These are phyloP conservation scores for Halenospora varia DNA, from an alignment of 495 filamentous ascomycete species.

Conservation along the genomic window DNA sequence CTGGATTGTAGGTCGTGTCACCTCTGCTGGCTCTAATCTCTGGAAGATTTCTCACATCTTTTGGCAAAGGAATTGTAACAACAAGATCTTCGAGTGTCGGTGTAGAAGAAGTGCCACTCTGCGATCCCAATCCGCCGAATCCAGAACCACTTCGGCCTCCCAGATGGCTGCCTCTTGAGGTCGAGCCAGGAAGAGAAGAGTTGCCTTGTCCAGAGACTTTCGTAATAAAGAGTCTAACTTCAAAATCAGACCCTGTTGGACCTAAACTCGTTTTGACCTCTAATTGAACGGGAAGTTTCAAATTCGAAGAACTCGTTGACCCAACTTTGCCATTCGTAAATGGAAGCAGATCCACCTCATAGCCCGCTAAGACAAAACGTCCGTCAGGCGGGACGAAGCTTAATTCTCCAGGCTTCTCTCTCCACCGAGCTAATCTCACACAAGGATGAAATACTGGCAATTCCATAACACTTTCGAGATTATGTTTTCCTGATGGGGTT, in stretches of 20 bases:
- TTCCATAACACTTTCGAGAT: conserved; percentile 68
- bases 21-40: conserved; percentile 81
- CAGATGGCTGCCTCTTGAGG: conserved; percentile 14
- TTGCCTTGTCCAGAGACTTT: conserved; percentile 53
- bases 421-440: conserved; percentile 81
- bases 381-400: conserved; percentile 96
- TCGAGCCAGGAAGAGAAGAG: conserved; percentile 19
- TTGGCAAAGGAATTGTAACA: conserved; percentile 78
- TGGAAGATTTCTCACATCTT: conserved; percentile 76
- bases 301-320: conserved; percentile 42
- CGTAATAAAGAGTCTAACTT: conserved; percentile 71
- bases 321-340: conserved; percentile 34
- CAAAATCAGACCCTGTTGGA: conserved; percentile 72
- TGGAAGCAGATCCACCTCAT: conserved; percentile 88
- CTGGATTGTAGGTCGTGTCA: conserved; percentile 74
- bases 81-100: conserved; percentile 76
- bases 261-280: conserved; percentile 81
- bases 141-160: conserved; percentile 15
- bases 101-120: conserved; percentile 45
- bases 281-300: conserved; percentile 76
- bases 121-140: conserved; percentile 40
- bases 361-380: conserved; percentile 89
- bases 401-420: conserved; percentile 80
- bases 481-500: conserved; percentile 69
- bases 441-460: conserved; percentile 97